Percentiles rank a stretch among this genome's conserved stretches.
These are phyloP conservation scores for Nicotiana noctiflora DNA, from an alignment of 257 asterid genomes.

Conservation along the genomic window DNA sequence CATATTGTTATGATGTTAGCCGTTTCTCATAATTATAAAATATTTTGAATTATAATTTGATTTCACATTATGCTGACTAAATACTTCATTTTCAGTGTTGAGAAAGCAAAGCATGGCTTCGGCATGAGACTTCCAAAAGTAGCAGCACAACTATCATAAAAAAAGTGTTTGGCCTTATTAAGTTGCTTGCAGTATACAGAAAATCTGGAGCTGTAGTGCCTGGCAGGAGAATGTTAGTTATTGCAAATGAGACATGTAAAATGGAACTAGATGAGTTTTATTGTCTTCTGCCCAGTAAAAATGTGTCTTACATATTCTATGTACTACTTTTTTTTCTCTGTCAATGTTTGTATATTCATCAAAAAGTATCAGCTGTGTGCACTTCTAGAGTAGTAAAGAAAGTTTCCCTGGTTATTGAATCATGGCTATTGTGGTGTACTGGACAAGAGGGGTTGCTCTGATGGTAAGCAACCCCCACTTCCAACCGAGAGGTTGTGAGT, in stretches of 20 bases:
- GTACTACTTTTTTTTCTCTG: no score
- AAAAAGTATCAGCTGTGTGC: background rate
- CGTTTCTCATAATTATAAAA: background rate
- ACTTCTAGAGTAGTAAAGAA: background rate
- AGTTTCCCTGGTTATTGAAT: background rate
- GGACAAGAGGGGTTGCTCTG: no score
- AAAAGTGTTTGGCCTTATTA: background rate
- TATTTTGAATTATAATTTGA: background rate
- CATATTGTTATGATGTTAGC: background rate
- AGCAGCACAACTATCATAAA: slow-evolving; percentile 20
- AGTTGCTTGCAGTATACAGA: background rate
- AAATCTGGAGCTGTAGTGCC: background rate
- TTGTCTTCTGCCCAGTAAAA: no score
- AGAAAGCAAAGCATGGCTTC: slow-evolving; percentile 66
- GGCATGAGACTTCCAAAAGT: slow-evolving; percentile 69
- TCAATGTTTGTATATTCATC: no score
- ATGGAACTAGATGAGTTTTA: background rate
- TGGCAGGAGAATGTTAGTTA: background rate
- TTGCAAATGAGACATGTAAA: background rate
- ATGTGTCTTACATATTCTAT: no score
- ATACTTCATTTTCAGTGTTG: slow-evolving; percentile 45
- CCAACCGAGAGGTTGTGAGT: no score
- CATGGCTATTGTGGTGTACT: background rate
- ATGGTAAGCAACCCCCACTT: no score
- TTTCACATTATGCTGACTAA: slow-evolving; percentile 16